Evolutionary conservation across 176 grass and related monocot species (phyloP).

Genomic region (Rhynchospora breviuscula): DNA sequence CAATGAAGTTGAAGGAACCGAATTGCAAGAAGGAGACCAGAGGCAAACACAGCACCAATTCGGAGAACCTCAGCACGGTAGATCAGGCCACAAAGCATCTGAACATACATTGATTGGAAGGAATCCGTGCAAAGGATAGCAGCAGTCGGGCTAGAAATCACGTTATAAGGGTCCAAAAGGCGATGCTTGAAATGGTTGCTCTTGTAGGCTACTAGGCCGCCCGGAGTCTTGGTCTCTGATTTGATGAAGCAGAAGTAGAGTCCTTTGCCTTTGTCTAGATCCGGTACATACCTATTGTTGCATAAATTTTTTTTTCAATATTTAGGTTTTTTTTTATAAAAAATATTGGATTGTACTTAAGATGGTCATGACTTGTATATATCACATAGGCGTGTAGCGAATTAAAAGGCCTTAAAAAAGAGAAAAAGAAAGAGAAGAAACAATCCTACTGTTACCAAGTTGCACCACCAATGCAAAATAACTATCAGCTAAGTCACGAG

Average conservation of each 20-base stretch:
- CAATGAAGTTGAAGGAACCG: slow-evolving; percentile 87
- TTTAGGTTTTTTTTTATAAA: not conserved
- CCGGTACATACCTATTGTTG: slow-evolving; percentile 55
- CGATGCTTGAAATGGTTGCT: slow-evolving; percentile 84
- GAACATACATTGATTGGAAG: slow-evolving; percentile 94
- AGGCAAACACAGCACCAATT: slow-evolving; percentile 93
- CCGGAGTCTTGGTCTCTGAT: slow-evolving; percentile 76
- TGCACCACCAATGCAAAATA: not conserved
- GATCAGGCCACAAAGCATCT: slow-evolving; percentile 84
- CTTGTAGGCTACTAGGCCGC: slow-evolving; percentile 90
- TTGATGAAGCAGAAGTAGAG: slow-evolving; percentile 95
- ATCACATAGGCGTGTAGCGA: too few species aligned
- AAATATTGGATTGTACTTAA: too few species aligned
- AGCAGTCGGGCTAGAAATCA: slow-evolving; percentile 81
- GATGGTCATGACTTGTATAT: too few species aligned
- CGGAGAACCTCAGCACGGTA: slow-evolving; percentile 69
- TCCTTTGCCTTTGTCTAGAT: slow-evolving; percentile 85
- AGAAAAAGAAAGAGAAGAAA: not conserved
- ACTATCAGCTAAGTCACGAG: not conserved
- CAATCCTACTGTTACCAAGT: not conserved
- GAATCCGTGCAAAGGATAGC: slow-evolving; percentile 89
- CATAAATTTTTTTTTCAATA: not conserved
- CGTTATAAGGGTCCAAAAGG: slow-evolving; percentile 64
- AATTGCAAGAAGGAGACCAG: slow-evolving; percentile 88
- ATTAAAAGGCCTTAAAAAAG: too few species aligned